Base-by-base conservation (phyloP, 139 green algal species). In the Chlamydomonas sp. region DNA sequence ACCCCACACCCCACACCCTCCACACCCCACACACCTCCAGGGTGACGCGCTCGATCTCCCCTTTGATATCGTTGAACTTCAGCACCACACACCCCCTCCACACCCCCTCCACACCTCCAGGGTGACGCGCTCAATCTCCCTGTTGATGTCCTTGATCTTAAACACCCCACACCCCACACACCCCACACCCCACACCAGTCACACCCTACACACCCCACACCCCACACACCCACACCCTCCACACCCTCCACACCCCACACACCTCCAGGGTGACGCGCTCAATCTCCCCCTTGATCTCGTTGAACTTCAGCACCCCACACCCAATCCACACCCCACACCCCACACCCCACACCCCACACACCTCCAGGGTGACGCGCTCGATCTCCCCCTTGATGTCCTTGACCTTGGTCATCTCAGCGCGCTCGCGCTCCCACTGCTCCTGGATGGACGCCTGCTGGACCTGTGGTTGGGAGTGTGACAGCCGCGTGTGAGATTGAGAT, bases 1-100 rank as follows among this genome's bases (percentile, higher is more conserved):
- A n/a, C n/a, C n/a, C n/a, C 88, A 76, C 38, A 59, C 31, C 4
- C 79, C 73, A 37, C 79, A 66, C 83, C 96, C 92, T 49, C 20
- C 43, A 54, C 20, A 26, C 43, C 43, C 20, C 20, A n/a, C n/a
- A n/a, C 6, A 85, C 67, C 74, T 90, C 85, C 48, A 90, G 73
- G 73, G 93, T 92, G 16, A 98, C 88, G 3, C 91, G 77, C 70
- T 97, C 91, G 20, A 97, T 92, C 81, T 98, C 94, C 72, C 92
- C 93, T 74, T 95, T 96, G 49, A 97, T 75, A 62, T 79, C 75
- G 74, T n/a, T n/a, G n/a, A n/a, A n/a, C n/a, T n/a, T n/a, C n/a
- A n/a, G n/a, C n/a, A n/a, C n/a, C n/a, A n/a, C n/a, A n/a, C n/a
- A n/a, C n/a, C n/a, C n/a, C n/a, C n/a, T n/a, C n/a, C n/a, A n/a